Evolutionary conservation across 108 stramenopile genomes (phyloP).

Genomic region (Fistulifera pelliculosa): DNA sequence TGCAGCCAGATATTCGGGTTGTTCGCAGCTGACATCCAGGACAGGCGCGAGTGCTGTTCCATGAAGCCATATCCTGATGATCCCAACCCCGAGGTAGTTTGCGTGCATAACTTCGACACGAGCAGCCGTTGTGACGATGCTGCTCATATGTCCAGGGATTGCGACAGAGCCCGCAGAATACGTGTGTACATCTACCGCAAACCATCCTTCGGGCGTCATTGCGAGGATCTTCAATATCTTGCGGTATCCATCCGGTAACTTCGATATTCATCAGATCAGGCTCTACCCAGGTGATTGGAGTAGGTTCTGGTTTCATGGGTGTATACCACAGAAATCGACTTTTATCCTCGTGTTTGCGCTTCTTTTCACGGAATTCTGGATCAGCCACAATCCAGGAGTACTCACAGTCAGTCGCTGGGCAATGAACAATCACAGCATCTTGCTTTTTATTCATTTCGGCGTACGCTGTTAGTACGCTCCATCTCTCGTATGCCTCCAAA

Average conservation of each 20-base stretch:
- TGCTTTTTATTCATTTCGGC: not conserved
- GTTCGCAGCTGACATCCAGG: constrained; percentile 16
- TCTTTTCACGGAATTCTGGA: constrained; percentile 4
- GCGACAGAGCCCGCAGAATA: constrained; percentile 21
- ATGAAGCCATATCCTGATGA: too few species aligned
- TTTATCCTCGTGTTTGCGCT: constrained; percentile 10
- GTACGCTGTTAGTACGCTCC: constrained; percentile 13
- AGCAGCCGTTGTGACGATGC: constrained; percentile 4
- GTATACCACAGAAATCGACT: constrained; percentile 11
- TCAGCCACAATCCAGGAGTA: constrained; percentile 12
- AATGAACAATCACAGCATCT: constrained; percentile 4
- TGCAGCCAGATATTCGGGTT: constrained; percentile 15
- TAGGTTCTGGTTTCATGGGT: constrained; percentile 3
- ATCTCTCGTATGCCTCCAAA: constrained; percentile 9
- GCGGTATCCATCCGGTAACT: not conserved
- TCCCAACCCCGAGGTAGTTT: not conserved
- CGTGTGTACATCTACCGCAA: constrained; percentile 9
- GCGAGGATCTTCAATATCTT: not conserved
- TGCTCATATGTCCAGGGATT: constrained; percentile 12
- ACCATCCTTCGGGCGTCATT: constrained; percentile 13
- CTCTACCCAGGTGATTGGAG: constrained; percentile 4
- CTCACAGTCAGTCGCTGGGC: constrained; percentile 18
- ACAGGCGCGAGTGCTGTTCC: constrained; percentile 7
- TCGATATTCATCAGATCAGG: constrained; percentile 2
- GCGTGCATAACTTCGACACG: constrained; percentile 9